A percentile compares a stretch with the other conserved stretches of the same genome.
phyloP scores from a whole-genome alignment of 2,329 filamentous ascomycete species.

The Dactylella cylindrospora region DNA sequence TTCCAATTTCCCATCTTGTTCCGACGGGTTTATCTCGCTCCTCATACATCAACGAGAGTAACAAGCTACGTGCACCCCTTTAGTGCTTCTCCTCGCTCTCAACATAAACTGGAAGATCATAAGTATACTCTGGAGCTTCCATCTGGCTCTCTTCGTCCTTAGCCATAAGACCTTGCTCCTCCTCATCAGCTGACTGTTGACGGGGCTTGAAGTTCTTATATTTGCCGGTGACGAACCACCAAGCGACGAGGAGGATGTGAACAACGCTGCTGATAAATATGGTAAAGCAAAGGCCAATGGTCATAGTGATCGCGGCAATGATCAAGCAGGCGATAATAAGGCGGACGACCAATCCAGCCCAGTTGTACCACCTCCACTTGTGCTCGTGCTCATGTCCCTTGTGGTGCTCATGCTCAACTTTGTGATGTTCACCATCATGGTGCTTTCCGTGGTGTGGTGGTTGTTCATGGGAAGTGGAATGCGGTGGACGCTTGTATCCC shows the following conservation, averaged over 20 bases:
- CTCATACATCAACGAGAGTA: no score
- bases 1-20: no score
- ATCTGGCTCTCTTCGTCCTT: conserved; percentile 35
- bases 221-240: conserved; percentile 24
- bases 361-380: conserved; percentile 37
- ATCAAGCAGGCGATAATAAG: conserved; percentile 40
- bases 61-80: no score
- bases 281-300: conserved; percentile 39
- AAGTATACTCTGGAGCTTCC: conserved; percentile 15
- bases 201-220: conserved; percentile 14
- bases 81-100: conserved; percentile 35
- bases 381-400: conserved; percentile 5
- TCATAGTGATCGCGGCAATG: conserved; percentile 43
- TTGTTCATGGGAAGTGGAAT: conserved; percentile 8
- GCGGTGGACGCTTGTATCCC: conserved; percentile 10
- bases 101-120: conserved; percentile 33
- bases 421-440: conserved; percentile 13
- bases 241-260: conserved; percentile 24
- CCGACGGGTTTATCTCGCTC: no score
- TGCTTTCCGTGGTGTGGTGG: conserved; percentile 9
- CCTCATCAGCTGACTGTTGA: conserved; percentile 16
- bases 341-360: conserved; percentile 34
- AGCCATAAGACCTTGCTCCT: conserved; percentile 34
- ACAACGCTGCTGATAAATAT: conserved; percentile 33
- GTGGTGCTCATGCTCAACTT: conserved; percentile 6